Conservation (phyloP, 2,329 filamentous ascomycete genomes). For the Proliferodiscus dingleyae region DNA sequence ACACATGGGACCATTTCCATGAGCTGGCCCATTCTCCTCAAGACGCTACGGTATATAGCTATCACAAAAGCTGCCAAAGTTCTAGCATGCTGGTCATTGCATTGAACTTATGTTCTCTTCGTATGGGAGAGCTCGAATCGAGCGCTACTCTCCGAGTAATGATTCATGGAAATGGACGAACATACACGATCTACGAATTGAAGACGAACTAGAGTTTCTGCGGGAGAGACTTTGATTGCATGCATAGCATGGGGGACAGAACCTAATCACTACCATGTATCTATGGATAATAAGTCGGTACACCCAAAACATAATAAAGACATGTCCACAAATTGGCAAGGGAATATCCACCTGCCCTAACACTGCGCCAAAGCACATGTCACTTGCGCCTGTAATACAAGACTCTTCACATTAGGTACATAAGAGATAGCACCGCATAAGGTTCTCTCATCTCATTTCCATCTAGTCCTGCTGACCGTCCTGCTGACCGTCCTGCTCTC, state of each 20-base stretch:
- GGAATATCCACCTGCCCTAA: no score
- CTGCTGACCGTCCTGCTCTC: no score
- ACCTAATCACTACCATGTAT: neutral
- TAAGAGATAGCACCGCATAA: no score
- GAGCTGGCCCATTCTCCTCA: neutral
- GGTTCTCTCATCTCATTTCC: no score
- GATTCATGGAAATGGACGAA: constrained; percentile 7
- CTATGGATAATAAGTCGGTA: no score
- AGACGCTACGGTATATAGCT: neutral
- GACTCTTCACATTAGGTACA: no score
- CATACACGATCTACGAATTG: constrained; percentile 3
- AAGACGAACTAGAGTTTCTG: neutral
- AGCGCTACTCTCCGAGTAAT: constrained; percentile 3
- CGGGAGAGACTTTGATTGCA: constrained; percentile 1
- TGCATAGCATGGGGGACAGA: constrained; percentile 1
- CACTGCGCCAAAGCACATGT: no score
- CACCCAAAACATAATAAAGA: no score
- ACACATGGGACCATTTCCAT: constrained; percentile 22
- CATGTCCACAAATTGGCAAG: no score
- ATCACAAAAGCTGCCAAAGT: neutral
- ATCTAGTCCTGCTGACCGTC: no score
- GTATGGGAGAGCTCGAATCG: neutral
- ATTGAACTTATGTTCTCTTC: neutral
- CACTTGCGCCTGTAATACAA: no score
- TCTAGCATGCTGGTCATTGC: constrained; percentile 15